Evolutionary conservation across 2,329 filamentous ascomycete species (phyloP).

Genomic region (Fonsecaea erecta): DNA sequence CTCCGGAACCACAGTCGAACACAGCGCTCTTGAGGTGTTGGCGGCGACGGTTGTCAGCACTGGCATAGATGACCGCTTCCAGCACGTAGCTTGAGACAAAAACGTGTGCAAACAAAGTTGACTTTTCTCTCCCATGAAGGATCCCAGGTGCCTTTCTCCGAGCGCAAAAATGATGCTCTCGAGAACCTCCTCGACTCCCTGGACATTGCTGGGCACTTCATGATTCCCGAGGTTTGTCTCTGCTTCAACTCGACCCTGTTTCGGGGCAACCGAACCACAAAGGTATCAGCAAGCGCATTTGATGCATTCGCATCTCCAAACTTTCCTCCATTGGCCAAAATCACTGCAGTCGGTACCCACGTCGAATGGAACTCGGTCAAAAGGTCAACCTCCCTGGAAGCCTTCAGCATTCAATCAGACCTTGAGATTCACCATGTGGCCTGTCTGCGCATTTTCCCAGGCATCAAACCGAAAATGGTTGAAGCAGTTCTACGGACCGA

Average conservation of each 20-base stretch:
- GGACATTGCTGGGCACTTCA: constrained; percentile 88
- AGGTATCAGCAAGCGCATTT: constrained; percentile 84
- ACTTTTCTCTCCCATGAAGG: constrained; percentile 45
- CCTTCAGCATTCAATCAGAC: constrained; percentile 74
- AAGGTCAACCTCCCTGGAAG: constrained; percentile 72
- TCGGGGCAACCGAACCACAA: constrained; percentile 84
- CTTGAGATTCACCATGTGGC: constrained; percentile 88
- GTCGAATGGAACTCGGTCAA: constrained; percentile 80
- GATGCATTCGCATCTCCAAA: constrained; percentile 91
- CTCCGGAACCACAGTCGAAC: background rate
- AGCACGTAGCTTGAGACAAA: background rate
- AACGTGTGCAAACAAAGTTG: background rate
- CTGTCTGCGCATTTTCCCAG: constrained; percentile 86
- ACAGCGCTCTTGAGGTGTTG: background rate
- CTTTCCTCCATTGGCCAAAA: constrained; percentile 76
- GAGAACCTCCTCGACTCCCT: constrained; percentile 85
- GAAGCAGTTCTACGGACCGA: constrained; percentile 78
- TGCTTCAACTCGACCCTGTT: constrained; percentile 94
- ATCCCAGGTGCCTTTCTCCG: constrained; percentile 83
- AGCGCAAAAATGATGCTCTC: constrained; percentile 86
- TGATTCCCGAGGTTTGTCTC: constrained; percentile 88
- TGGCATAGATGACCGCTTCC: background rate
- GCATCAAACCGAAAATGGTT: constrained; percentile 91
- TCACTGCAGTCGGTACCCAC: constrained; percentile 78
- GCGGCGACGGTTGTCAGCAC: background rate